These are phyloP conservation scores for Kuraishia ogatae DNA, from an alignment of 805 yeast genomes.

Conservation along the genomic window DNA sequence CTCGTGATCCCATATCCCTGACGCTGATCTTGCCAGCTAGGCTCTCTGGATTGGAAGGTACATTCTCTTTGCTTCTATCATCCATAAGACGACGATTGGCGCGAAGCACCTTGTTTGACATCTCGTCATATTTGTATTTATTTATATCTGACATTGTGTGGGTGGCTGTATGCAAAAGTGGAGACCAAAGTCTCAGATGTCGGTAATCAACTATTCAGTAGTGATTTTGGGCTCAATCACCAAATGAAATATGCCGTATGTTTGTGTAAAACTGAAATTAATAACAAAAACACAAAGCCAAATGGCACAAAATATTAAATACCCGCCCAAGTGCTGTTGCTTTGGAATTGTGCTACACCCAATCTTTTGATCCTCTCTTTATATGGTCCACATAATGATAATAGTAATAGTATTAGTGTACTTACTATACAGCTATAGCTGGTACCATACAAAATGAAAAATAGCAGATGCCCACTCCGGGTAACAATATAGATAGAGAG, in stretches of 20 bases:
- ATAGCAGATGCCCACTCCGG: not conserved
- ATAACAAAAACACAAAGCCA: not conserved
- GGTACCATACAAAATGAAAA: not conserved
- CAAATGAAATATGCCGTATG: not conserved
- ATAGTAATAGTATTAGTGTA: not conserved
- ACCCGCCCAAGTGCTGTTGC: not conserved
- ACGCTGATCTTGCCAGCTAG: constrained; percentile 60
- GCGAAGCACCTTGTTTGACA: constrained; percentile 68
- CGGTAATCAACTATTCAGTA: not conserved
- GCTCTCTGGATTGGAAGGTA: constrained; percentile 63
- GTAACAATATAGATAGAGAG: not conserved
- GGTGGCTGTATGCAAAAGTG: too few species aligned
- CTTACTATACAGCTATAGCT: not conserved
- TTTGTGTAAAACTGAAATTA: not conserved
- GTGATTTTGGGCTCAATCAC: not conserved
- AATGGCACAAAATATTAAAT: too few species aligned
- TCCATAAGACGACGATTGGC: constrained; percentile 47
- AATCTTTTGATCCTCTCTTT: not conserved
- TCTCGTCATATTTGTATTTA: constrained; percentile 52
- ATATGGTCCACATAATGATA: too few species aligned
- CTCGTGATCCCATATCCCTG: constrained; percentile 61
- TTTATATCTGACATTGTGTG: constrained; percentile 1
- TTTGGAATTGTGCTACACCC: not conserved
- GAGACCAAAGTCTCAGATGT: too few species aligned
- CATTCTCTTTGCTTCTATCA: constrained; percentile 27